Percentiles rank a stretch among this genome's conserved stretches.
These are phyloP conservation scores for Solanum gandarillasii DNA, from an alignment of 257 asterid genomes.

Conservation along the genomic window DNA sequence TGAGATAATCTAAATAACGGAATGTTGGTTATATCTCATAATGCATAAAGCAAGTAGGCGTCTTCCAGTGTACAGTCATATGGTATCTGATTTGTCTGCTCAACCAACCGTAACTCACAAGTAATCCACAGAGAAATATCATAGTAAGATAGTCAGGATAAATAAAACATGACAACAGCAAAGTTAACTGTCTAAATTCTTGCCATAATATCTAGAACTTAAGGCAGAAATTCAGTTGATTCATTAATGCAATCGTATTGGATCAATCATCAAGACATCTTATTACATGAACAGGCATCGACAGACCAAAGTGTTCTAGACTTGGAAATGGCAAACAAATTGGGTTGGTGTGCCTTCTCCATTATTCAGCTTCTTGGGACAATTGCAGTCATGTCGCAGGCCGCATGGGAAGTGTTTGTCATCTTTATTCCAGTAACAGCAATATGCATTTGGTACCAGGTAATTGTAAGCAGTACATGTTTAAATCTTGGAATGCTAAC, in stretches of 20 bases:
- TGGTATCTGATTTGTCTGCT: background rate
- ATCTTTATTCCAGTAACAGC: slow-evolving; percentile 91
- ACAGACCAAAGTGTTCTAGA: slow-evolving; percentile 87
- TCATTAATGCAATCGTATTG: background rate
- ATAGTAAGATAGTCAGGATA: background rate
- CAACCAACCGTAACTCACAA: background rate
- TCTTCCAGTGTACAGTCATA: background rate
- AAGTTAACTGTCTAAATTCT: background rate
- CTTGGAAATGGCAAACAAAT: slow-evolving; percentile 73
- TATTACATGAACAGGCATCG: slow-evolving; percentile 42
- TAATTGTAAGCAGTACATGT: slow-evolving; percentile 7
- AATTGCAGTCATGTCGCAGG: slow-evolving; percentile 89
- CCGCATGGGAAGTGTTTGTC: slow-evolving; percentile 91
- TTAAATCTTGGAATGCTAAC: background rate
- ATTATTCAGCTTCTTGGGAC: slow-evolving; percentile 85
- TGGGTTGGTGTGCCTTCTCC: slow-evolving; percentile 95
- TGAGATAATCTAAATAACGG: background rate
- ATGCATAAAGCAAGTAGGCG: background rate
- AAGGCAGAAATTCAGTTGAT: background rate
- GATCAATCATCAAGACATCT: background rate
- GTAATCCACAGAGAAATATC: background rate
- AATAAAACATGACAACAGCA: background rate
- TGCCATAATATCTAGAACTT: background rate
- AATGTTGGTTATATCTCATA: background rate
- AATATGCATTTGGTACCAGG: slow-evolving; percentile 90